phyloP scores from a whole-genome alignment of 2,329 filamentous ascomycete species.

The Ascochyta pisi region DNA sequence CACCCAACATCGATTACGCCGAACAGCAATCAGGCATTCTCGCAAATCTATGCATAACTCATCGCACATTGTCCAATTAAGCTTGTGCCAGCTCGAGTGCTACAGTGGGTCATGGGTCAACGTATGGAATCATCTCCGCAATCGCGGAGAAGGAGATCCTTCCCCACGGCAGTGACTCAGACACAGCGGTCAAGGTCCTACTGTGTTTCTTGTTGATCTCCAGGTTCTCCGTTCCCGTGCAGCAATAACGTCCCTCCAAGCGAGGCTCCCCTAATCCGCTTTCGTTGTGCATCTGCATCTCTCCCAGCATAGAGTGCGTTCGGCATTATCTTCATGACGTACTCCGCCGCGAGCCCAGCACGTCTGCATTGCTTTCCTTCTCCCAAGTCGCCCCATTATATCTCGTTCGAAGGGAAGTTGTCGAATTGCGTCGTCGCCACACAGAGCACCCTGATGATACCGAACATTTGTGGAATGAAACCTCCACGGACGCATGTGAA shows the following conservation, averaged over 20 bases:
- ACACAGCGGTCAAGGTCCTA: neutral
- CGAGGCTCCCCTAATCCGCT: neutral
- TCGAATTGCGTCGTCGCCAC: constrained; percentile 37
- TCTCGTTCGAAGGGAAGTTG: constrained; percentile 33
- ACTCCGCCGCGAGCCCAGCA: constrained; percentile 36
- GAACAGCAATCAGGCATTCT: neutral
- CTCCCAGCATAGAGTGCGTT: constrained; percentile 39
- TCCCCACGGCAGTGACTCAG: constrained; percentile 11
- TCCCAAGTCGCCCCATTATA: constrained; percentile 38
- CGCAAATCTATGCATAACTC: neutral
- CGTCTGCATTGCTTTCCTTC: constrained; percentile 32
- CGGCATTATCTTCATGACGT: constrained; percentile 33
- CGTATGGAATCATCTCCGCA: neutral
- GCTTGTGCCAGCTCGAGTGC: neutral
- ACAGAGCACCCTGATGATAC: constrained; percentile 40
- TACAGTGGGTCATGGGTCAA: neutral
- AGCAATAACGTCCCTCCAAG: neutral
- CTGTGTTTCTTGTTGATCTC: neutral
- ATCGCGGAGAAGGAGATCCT: neutral
- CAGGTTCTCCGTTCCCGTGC: neutral
- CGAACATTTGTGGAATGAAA: constrained; percentile 45
- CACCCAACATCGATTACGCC: neutral
- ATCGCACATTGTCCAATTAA: neutral
- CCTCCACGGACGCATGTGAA: constrained; percentile 41
- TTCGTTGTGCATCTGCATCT: neutral